A percentile compares a stretch with the other conserved stretches of the same genome.
Evolutionary conservation across 2,329 filamentous ascomycete species (phyloP).

Genomic region (Colletotrichum tropicale): DNA sequence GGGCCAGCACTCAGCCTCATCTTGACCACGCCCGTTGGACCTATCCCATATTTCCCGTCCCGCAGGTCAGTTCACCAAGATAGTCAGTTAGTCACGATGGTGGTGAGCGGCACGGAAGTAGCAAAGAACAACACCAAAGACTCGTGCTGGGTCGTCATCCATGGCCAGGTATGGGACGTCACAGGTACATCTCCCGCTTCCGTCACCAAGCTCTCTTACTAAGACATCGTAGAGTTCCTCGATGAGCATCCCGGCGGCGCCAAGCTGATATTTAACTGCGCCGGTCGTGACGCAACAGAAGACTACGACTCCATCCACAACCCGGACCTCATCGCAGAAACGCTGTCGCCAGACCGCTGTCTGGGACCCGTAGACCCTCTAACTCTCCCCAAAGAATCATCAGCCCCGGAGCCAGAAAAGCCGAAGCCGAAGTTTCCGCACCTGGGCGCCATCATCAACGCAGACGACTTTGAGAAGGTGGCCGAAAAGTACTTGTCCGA

Average conservation of each 20-base stretch:
- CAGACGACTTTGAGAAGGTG: slow-evolving; percentile 40
- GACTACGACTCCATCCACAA: slow-evolving; percentile 38
- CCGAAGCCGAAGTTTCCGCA: slow-evolving; percentile 23
- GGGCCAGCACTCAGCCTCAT: neutral
- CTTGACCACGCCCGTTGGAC: neutral
- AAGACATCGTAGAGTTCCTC: slow-evolving; percentile 30
- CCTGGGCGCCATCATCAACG: slow-evolving; percentile 35
- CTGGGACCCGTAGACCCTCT: slow-evolving; percentile 28
- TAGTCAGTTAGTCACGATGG: neutral
- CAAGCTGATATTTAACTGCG: slow-evolving; percentile 34
- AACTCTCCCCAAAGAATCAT: neutral
- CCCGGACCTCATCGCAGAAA: slow-evolving; percentile 30
- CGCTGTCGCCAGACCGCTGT: slow-evolving; percentile 27
- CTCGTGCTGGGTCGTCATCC: slow-evolving; percentile 25
- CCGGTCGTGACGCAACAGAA: slow-evolving; percentile 36
- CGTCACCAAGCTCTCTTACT: neutral
- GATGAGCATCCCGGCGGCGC: slow-evolving; percentile 36
- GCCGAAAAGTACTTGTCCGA: slow-evolving; percentile 30
- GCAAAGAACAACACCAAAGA: slow-evolving; percentile 21
- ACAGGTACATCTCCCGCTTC: slow-evolving; percentile 8
- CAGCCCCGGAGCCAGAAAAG: neutral
- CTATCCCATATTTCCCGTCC: neutral
- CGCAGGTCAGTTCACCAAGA: neutral
- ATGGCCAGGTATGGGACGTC: slow-evolving; percentile 24
- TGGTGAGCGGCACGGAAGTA: slow-evolving; percentile 17